Evolutionary conservation across 805 yeast species (phyloP).

Genomic region (Vanderwaltozyma verrucispora): DNA sequence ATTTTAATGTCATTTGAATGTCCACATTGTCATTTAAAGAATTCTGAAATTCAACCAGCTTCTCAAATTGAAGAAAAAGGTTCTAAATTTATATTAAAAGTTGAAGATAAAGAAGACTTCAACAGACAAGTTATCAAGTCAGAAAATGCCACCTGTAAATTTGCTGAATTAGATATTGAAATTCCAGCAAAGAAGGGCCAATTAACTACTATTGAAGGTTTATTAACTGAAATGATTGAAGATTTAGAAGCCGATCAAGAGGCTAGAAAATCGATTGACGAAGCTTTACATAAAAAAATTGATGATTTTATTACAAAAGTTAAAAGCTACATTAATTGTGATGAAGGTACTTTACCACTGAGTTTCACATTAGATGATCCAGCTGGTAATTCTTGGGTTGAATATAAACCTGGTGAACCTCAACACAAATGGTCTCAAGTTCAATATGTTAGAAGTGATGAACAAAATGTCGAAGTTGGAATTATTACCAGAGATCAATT

Average conservation of each 20-base stretch:
- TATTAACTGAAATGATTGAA: constrained; percentile 69
- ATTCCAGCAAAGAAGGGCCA: constrained; percentile 95
- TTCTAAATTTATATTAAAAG: constrained; percentile 52
- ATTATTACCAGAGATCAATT: constrained; percentile 53
- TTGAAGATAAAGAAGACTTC: constrained; percentile 64
- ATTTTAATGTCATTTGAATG: constrained; percentile 93
- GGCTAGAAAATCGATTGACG: constrained; percentile 61
- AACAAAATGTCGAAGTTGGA: constrained; percentile 80
- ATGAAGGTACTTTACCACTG: constrained; percentile 59
- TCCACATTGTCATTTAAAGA: constrained; percentile 87
- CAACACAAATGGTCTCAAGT: constrained; percentile 82
- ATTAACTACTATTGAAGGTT: constrained; percentile 84
- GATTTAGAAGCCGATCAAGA: constrained; percentile 78
- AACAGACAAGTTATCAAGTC: constrained; percentile 88
- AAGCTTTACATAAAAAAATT: constrained; percentile 67
- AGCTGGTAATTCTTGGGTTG: constrained; percentile 95
- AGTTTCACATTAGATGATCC: constrained; percentile 84
- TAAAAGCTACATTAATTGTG: constrained; percentile 50
- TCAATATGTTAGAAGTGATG: constrained; percentile 76
- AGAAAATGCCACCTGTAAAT: constrained; percentile 71
- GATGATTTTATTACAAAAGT: constrained; percentile 57
- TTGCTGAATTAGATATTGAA: constrained; percentile 79
- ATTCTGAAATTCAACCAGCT: constrained; percentile 95
- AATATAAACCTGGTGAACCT: constrained; percentile 76
- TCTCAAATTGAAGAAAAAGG: constrained; percentile 87